Percentiles rank a stretch among this genome's conserved stretches.
Evolutionary conservation across 371 early-diverging fungal genomes (phyloP).

Genomic region (Polyrhizophydium stewartii): DNA sequence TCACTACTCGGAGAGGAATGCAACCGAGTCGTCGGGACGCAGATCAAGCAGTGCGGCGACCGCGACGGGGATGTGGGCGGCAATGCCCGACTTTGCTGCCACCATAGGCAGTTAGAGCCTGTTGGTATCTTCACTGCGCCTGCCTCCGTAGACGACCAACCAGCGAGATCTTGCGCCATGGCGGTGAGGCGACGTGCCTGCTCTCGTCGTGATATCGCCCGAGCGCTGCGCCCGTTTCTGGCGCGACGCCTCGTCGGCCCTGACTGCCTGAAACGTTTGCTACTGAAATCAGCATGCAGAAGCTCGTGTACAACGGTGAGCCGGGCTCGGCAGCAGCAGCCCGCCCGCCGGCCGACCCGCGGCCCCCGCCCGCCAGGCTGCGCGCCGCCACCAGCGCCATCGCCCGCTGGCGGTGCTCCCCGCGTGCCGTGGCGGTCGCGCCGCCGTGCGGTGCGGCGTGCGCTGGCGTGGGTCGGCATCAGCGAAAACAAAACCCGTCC

Average conservation of each 20-base stretch:
- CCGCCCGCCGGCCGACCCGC: too few species aligned
- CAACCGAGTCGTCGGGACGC: not conserved
- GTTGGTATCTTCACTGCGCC: not conserved
- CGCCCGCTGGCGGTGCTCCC: too few species aligned
- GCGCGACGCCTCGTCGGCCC: not conserved
- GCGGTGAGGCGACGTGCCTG: not conserved
- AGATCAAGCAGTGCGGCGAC: not conserved
- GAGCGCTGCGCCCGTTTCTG: not conserved
- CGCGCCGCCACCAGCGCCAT: too few species aligned
- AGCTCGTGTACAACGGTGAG: not conserved
- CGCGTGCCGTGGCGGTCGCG: too few species aligned
- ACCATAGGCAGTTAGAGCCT: not conserved
- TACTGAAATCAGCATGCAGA: not conserved
- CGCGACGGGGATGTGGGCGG: not conserved
- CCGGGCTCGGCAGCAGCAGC: too few species aligned
- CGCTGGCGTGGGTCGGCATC: too few species aligned
- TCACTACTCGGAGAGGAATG: constrained; percentile 1
- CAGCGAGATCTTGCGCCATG: not conserved
- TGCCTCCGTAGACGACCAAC: not conserved
- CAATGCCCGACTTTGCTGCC: not conserved
- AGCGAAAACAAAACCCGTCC: too few species aligned
- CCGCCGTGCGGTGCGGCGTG: too few species aligned
- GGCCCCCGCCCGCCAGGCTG: too few species aligned
- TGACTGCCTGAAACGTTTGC: not conserved
- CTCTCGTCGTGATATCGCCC: not conserved